Conservation (phyloP, 2,329 filamentous ascomycete species). For the Pestalotiopsis sp. region DNA sequence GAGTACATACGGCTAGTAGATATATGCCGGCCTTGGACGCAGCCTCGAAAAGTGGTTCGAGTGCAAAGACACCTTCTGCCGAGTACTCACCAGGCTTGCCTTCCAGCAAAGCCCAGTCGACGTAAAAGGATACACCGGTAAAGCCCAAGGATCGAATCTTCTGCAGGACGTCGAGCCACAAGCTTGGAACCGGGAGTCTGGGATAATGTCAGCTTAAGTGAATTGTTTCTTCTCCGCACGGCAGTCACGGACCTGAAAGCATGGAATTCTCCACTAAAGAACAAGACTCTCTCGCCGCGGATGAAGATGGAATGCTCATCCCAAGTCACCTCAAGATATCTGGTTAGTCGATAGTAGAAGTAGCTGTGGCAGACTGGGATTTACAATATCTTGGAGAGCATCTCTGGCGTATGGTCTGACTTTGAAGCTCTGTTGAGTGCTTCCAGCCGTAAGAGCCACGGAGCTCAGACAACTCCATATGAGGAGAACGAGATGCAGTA, state of each 20-base stretch:
- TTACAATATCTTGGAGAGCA: conserved; percentile 6
- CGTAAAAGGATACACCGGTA: conserved; percentile 77
- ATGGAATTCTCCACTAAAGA: conserved; percentile 76
- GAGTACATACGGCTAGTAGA: conserved; percentile 56
- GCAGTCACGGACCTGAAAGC: conserved; percentile 49
- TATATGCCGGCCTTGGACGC: conserved; percentile 76
- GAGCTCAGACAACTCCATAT: not conserved
- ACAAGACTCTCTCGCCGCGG: conserved; percentile 67
- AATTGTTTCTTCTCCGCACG: not conserved
- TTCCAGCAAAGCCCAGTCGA: conserved; percentile 76
- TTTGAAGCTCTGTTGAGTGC: not conserved
- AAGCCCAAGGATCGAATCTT: conserved; percentile 81
- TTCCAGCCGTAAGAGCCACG: not conserved
- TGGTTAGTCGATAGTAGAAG: not conserved
- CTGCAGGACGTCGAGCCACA: conserved; percentile 72
- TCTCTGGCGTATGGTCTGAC: not conserved
- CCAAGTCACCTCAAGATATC: conserved; percentile 59
- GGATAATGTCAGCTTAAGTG: not conserved
- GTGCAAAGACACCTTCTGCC: conserved; percentile 69
- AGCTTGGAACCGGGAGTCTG: conserved; percentile 41
- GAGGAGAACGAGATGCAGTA: not conserved
- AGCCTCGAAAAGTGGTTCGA: conserved; percentile 75
- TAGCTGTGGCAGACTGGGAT: too few relatives aligned
- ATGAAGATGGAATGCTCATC: conserved; percentile 73
- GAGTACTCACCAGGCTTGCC: conserved; percentile 69